Conservation (phyloP, 192 early-diverging fungal genomes). For the Funneliformis mosseae region DNA sequence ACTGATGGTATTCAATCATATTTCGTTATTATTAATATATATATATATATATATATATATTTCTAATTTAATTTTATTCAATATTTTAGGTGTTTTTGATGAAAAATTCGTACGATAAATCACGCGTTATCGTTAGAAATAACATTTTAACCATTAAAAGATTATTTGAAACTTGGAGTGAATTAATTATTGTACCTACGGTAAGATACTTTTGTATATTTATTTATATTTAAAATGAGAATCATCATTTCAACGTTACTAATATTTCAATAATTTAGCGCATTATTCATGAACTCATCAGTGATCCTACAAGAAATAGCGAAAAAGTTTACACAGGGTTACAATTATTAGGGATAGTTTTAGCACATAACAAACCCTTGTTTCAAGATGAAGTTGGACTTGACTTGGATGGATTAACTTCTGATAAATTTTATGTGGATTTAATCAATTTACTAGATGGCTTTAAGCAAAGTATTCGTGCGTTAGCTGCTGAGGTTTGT, state of each 20-base stretch:
- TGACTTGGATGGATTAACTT: conserved; percentile 40
- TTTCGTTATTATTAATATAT: not conserved
- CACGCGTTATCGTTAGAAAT: conserved; percentile 42
- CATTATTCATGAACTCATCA: conserved; percentile 50
- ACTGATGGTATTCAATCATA: conserved; percentile 48
- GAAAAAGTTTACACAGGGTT: conserved; percentile 60
- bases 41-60: not conserved
- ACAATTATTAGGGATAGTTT: conserved; percentile 57
- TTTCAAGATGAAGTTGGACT: conserved; percentile 47
- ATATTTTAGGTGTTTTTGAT: conserved; percentile 48
- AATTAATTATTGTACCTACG: conserved; percentile 62
- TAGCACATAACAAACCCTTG: conserved; percentile 55
- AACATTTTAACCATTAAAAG: conserved; percentile 63
- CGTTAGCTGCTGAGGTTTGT: conserved; percentile 59
- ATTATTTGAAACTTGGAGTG: conserved; percentile 66
- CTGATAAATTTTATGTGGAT: conserved; percentile 46
- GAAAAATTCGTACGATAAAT: conserved; percentile 46
- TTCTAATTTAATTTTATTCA: not conserved
- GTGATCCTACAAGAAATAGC: conserved; percentile 38
- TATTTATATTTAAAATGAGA: not conserved
- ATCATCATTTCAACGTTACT: not conserved
- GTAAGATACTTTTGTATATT: conserved; percentile 42
- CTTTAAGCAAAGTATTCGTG: conserved; percentile 43
- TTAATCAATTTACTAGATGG: conserved; percentile 50
- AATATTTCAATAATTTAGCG: conserved; percentile 35